Evolutionary conservation across 1,284 basidiomycete genomes (phyloP).

Genomic region (Baeospora myosura): DNA sequence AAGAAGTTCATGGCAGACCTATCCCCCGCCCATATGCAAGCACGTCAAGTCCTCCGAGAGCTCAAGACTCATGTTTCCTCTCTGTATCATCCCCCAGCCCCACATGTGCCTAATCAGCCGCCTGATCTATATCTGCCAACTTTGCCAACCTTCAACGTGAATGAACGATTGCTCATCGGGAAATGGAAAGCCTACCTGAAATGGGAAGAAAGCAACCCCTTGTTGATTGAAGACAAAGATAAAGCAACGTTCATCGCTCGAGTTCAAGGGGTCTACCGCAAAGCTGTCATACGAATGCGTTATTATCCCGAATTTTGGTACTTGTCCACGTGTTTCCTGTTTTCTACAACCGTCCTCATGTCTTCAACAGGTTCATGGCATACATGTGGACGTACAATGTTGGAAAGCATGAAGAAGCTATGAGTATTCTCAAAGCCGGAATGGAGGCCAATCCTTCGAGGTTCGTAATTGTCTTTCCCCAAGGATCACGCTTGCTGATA

Average conservation of each 20-base stretch:
- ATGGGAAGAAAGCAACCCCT: constrained; percentile 94
- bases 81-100: constrained; percentile 48
- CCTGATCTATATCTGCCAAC: constrained; percentile 61
- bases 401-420: constrained; percentile 79
- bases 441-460: constrained; percentile 84
- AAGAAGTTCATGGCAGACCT: constrained; percentile 86
- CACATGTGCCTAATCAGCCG: constrained; percentile 25
- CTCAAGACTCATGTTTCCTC: constrained; percentile 66
- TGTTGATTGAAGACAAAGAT: constrained; percentile 80
- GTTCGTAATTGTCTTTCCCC: constrained; percentile 26
- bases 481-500: constrained; percentile 10
- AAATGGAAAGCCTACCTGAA: constrained; percentile 90
- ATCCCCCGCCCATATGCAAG: constrained; percentile 87
- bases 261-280: constrained; percentile 79
- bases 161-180: constrained; percentile 70
- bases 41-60: constrained; percentile 82
- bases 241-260: constrained; percentile 58
- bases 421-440: constrained; percentile 76
- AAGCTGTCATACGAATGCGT: constrained; percentile 84
- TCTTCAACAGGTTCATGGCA: constrained; percentile 73
- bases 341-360: constrained; percentile 5
- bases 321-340: constrained; percentile 20
- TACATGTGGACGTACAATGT: constrained; percentile 71
- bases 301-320: constrained; percentile 95
- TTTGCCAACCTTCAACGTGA: constrained; percentile 64